phyloP scores from a whole-genome alignment of 345 rosid species.

The Sisymbrium altissimum region DNA sequence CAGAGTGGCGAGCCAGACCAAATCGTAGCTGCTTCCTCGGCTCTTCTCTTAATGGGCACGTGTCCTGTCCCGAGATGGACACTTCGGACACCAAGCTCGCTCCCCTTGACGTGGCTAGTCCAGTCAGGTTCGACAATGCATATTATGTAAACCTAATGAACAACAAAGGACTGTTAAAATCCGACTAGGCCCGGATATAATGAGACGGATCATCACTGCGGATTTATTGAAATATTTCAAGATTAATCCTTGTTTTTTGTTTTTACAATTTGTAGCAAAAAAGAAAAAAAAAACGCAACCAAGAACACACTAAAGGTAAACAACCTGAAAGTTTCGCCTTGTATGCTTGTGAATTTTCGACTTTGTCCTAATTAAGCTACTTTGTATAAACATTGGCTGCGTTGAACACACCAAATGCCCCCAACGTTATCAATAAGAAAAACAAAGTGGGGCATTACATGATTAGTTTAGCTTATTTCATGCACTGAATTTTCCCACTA shows the following conservation, averaged over 20 bases:
- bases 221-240: too few species aligned
- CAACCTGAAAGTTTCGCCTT: too few species aligned
- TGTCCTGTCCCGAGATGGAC: neutral
- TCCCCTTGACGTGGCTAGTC: neutral
- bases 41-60: too few species aligned
- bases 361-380: neutral
- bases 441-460: neutral
- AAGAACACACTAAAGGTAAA: too few species aligned
- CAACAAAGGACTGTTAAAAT: neutral
- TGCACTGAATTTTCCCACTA: slow-evolving; percentile 22
- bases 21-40: too few species aligned
- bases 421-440: slow-evolving; percentile 2
- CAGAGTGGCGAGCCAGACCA: too few species aligned
- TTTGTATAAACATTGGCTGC: slow-evolving; percentile 10
- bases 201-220: neutral
- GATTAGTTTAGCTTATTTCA: slow-evolving; percentile 10
- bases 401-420: neutral
- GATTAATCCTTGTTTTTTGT: too few species aligned
- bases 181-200: neutral
- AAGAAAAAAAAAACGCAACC: too few species aligned
- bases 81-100: neutral
- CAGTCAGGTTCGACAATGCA: too few species aligned
- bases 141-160: neutral
- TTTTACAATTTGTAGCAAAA: too few species aligned
- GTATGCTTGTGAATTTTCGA: neutral